A percentile compares a stretch with the other conserved stretches of the same genome.
Conservation (phyloP, 352 stramenopile species). For the Phytophthora palmivora region DNA sequence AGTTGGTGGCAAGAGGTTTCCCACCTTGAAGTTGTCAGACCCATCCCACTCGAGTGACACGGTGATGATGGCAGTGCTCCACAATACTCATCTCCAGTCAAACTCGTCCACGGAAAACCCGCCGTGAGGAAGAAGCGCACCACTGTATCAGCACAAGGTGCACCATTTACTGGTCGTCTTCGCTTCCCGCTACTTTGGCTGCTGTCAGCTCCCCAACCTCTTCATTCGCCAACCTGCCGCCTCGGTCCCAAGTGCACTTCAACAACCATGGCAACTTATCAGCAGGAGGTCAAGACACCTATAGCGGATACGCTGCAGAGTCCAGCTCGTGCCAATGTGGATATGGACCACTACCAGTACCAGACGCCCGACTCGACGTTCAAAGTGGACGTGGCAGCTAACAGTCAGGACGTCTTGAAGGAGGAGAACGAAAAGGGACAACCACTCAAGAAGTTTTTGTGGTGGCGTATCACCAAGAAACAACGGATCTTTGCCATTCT, state of each 20-base stretch:
- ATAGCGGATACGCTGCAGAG: conserved; percentile 36
- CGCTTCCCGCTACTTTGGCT: conserved; percentile 11
- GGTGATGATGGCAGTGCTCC: conserved; percentile 27
- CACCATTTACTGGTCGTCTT: conserved; percentile 7
- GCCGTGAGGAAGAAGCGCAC: conserved; percentile 29
- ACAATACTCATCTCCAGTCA: conserved; percentile 16
- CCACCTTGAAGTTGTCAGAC: conserved; percentile 19
- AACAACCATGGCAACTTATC: conserved; percentile 23
- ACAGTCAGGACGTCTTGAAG: conserved; percentile 31
- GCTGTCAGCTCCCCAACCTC: background rate
- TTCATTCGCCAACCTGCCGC: conserved; percentile 38
- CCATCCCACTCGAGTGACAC: conserved; percentile 17
- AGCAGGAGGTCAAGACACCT: conserved; percentile 38
- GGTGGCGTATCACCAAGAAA: conserved; percentile 61
- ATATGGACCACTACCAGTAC: conserved; percentile 42
- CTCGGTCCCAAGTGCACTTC: conserved; percentile 15
- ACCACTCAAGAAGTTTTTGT: conserved; percentile 56
- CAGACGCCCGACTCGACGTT: conserved; percentile 39
- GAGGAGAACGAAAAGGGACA: conserved; percentile 37
- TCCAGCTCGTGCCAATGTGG: conserved; percentile 25
- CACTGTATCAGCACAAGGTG: conserved; percentile 12
- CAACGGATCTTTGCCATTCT: conserved; percentile 58
- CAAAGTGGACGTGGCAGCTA: conserved; percentile 32
- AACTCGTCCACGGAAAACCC: conserved; percentile 15
- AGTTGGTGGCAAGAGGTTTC: background rate